A percentile compares a stretch with the other conserved stretches of the same genome.
Evolutionary conservation across 2,329 filamentous ascomycete species (phyloP).

Genomic region (Calonectria pseudoreteaudii): DNA sequence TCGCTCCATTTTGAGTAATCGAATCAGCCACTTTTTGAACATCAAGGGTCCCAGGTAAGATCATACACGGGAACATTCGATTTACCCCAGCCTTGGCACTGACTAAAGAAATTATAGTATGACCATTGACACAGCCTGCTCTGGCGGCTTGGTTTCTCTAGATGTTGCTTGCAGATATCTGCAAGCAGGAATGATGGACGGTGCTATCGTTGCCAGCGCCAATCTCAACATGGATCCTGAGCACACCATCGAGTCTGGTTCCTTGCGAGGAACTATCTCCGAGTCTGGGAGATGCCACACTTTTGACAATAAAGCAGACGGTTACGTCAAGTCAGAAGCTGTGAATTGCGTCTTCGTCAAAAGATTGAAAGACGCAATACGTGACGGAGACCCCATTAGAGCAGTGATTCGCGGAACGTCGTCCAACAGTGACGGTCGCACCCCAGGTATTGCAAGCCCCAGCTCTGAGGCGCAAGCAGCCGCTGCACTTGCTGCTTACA

Average conservation of each 20-base stretch:
- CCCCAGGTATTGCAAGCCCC: constrained; percentile 50
- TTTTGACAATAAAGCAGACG: constrained; percentile 53
- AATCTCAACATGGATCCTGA: constrained; percentile 58
- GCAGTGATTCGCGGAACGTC: constrained; percentile 46
- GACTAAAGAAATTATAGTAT: constrained; percentile 36
- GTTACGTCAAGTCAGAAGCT: constrained; percentile 61
- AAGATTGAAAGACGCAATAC: constrained; percentile 54
- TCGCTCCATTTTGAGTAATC: constrained; percentile 57
- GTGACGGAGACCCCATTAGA: constrained; percentile 53
- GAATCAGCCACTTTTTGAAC: constrained; percentile 61
- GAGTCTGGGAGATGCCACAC: constrained; percentile 44
- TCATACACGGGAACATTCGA: neutral
- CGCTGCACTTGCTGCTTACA: constrained; percentile 46
- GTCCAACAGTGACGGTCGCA: constrained; percentile 47
- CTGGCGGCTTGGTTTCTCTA: constrained; percentile 57
- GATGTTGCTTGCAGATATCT: constrained; percentile 52
- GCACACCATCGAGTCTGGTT: constrained; percentile 55
- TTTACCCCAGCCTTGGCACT: neutral
- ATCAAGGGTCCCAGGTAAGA: constrained; percentile 55
- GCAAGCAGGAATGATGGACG: constrained; percentile 22
- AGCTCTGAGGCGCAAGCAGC: constrained; percentile 45
- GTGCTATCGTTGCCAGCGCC: constrained; percentile 52
- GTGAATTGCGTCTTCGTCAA: constrained; percentile 56
- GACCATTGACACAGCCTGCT: constrained; percentile 66
- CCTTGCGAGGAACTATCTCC: constrained; percentile 51